These are phyloP conservation scores for Trichoderma asperellum DNA, from an alignment of 2,329 filamentous ascomycete species.

Conservation along the genomic window DNA sequence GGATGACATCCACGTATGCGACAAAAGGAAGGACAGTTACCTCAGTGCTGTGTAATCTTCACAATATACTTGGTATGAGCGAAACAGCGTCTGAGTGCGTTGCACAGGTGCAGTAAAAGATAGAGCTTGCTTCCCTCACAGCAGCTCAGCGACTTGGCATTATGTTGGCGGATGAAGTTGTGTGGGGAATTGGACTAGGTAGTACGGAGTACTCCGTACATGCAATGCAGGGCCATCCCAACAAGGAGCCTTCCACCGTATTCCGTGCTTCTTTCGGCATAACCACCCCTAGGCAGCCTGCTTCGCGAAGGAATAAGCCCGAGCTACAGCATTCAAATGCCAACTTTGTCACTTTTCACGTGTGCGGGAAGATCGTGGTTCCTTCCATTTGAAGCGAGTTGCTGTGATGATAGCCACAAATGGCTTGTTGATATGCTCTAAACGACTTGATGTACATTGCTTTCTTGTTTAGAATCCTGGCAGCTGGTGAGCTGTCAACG, in stretches of 20 bases:
- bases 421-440: background rate
- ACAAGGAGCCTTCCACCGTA: constrained; percentile 23
- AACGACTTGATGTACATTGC: constrained; percentile 10
- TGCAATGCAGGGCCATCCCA: constrained; percentile 26
- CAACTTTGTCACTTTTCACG: constrained; percentile 14
- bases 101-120: background rate
- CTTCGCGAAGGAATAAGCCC: constrained; percentile 23
- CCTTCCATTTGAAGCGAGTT: constrained; percentile 11
- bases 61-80: background rate
- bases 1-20: background rate
- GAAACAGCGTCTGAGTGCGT: background rate
- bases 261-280: constrained; percentile 24
- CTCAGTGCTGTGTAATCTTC: background rate
- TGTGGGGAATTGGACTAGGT: constrained; percentile 21
- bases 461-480: background rate
- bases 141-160: constrained; percentile 21
- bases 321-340: constrained; percentile 7
- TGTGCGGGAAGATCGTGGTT: constrained; percentile 18
- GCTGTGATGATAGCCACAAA: background rate
- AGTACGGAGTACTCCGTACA: constrained; percentile 18
- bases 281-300: constrained; percentile 10
- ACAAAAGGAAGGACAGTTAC: background rate
- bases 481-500: constrained; percentile 24
- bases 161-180: constrained; percentile 10
- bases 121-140: constrained; percentile 1